Evolutionary conservation across 2,329 filamentous ascomycete species (phyloP), one percentile per base, ranked within the genome.

Genomic region (Aspergillus bombycis): DNA sequence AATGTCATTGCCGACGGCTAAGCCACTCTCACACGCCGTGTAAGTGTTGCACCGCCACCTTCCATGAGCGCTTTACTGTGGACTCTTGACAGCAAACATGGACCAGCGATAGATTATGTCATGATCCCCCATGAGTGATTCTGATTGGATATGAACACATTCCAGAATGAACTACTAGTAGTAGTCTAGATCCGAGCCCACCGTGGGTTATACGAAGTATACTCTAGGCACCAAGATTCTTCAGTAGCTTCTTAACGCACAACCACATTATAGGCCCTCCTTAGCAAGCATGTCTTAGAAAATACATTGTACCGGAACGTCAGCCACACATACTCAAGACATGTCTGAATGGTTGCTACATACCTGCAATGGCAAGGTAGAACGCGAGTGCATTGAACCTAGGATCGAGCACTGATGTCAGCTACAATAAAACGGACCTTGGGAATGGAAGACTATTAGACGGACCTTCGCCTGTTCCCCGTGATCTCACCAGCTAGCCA

Each of bases 361-460:
- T 79, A 89, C 81, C 89, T 77, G 81, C 89, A 66, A 89, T 88
- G 65, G 93, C 80, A 82, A 88, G 71, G 85, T 86, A 82, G 81
- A 91, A 81, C 79, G 83, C 79, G 74, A 88, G 75, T 74, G 91
- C 80, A 86, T 89, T 89, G 74, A 89, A 89, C 50, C 83, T 86
- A 53, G n/a, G 65, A 56, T 50, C 38, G n/a, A n/a, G 10, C 43
- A 59, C 75, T 62, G 70, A 54, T 46, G 52, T 57, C 38, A 68
- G 43, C 23, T 30, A 23, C 21, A 28, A 28, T 32, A 38, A 46
- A 46, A 32, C 16, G 26, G 23, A n/a, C 28, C 45, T 46, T n/a
- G 45, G 56, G 19, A 23, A 54, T 4, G 23, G 28, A 54, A 23
- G 21, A 23, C n/a, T 11, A 54, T 12, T 38, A 10, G 43, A 48